Conservation (phyloP, 768 basidiomycete genomes). For the Lactarius akahatsu region DNA sequence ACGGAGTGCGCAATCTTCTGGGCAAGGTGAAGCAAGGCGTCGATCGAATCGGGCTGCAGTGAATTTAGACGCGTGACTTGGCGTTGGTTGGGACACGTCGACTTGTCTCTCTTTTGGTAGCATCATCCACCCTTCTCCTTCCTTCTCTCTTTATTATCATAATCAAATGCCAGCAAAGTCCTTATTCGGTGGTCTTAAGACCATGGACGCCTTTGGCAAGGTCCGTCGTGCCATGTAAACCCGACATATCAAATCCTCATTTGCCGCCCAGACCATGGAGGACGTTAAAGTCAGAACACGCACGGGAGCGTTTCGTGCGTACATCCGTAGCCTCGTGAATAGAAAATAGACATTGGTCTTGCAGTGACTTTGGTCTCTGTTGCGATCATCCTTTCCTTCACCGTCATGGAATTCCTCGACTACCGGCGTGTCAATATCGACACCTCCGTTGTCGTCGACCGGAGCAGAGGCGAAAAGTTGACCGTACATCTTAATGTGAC, state of each 20-base stretch:
- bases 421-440: slow-evolving; percentile 85
- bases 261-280: slow-evolving; percentile 76
- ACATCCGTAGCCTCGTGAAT: not conserved
- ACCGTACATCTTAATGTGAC: slow-evolving; percentile 90
- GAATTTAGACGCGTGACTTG: slow-evolving; percentile 16
- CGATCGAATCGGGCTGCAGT: slow-evolving; percentile 50
- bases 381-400: slow-evolving; percentile 89
- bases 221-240: slow-evolving; percentile 43
- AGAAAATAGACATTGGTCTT: not conserved
- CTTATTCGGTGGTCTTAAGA: slow-evolving; percentile 74
- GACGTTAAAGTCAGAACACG: slow-evolving; percentile 99
- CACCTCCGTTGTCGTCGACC: slow-evolving; percentile 92
- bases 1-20: slow-evolving; percentile 83
- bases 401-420: slow-evolving; percentile 93
- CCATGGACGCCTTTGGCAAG: slow-evolving; percentile 99
- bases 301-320: slow-evolving; percentile 84
- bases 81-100: slow-evolving; percentile 14
- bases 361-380: slow-evolving; percentile 90
- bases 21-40: slow-evolving; percentile 89
- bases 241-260: not conserved
- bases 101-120: not conserved
- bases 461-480: slow-evolving; percentile 91
- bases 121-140: not conserved
- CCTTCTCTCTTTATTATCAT: slow-evolving; percentile 18
- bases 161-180: slow-evolving; percentile 65